Conservation (phyloP, 148 eudicot genomes). For the Rhododendron molle region DNA sequence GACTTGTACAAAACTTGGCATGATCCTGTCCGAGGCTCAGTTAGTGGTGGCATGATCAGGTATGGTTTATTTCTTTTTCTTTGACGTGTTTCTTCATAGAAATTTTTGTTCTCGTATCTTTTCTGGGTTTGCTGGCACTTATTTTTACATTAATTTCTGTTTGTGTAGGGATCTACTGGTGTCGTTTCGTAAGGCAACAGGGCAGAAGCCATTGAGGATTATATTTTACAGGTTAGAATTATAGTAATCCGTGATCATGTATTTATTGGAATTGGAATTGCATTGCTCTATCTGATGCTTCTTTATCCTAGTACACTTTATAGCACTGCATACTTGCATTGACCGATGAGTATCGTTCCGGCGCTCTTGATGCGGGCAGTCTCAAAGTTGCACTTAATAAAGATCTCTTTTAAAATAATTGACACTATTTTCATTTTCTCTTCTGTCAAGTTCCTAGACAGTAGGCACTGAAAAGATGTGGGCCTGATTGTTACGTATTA, state of each 20-base stretch:
- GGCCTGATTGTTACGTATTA: neutral
- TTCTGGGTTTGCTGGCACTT: neutral
- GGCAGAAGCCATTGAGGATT: constrained; percentile 66
- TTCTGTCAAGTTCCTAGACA: neutral
- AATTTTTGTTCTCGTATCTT: neutral
- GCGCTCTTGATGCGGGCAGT: neutral
- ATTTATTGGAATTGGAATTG: neutral
- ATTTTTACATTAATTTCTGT: neutral
- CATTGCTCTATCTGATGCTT: neutral
- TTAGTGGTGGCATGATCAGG: constrained; percentile 79
- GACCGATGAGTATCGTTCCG: neutral
- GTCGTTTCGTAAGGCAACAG: constrained; percentile 67
- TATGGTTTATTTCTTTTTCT: neutral
- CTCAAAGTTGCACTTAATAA: neutral
- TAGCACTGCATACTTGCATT: neutral
- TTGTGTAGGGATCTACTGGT: constrained; percentile 61
- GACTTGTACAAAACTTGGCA: constrained; percentile 80
- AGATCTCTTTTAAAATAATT: constrained; percentile 8
- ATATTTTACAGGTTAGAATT: constrained; percentile 54
- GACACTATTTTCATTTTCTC: constrained; percentile 7
- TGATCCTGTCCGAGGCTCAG: constrained; percentile 67
- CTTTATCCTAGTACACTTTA: neutral
- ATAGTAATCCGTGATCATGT: neutral
- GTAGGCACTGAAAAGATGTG: constrained; percentile 1
- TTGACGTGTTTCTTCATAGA: neutral